Percentiles rank a stretch among this genome's conserved stretches.
phyloP scores from a whole-genome alignment of 805 yeast species.

The Nakazawaea laoshanensis region DNA sequence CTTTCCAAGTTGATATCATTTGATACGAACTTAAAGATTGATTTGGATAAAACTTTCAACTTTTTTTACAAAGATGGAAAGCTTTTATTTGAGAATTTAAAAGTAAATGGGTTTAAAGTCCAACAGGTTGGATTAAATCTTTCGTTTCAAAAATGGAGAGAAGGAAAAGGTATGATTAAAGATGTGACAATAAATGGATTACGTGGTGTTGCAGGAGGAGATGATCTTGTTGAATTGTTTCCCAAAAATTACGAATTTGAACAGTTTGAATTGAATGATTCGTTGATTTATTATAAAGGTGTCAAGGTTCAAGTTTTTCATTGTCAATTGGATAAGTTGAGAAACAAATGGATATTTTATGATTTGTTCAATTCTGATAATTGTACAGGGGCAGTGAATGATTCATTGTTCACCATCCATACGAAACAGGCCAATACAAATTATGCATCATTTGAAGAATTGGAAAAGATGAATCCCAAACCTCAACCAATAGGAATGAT shows the following conservation, averaged over 20 bases:
- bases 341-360: constrained; percentile 48
- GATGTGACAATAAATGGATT: constrained; percentile 41
- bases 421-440: constrained; percentile 45
- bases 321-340: constrained; percentile 53
- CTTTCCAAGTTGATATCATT: constrained; percentile 21
- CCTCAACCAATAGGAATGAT: too few species aligned
- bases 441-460: constrained; percentile 31
- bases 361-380: constrained; percentile 66
- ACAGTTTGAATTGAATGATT: constrained; percentile 40
- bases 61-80: constrained; percentile 42
- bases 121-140: constrained; percentile 35
- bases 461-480: constrained; percentile 31
- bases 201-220: constrained; percentile 26
- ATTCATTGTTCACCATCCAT: constrained; percentile 69
- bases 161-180: constrained; percentile 43
- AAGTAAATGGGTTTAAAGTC: constrained; percentile 23
- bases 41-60: constrained; percentile 23
- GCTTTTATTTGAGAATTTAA: constrained; percentile 34
- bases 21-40: constrained; percentile 22
- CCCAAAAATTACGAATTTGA: constrained; percentile 27
- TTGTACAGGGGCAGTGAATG: constrained; percentile 67
- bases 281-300: constrained; percentile 30
- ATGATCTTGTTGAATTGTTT: constrained; percentile 9
- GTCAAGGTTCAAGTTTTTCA: constrained; percentile 52
- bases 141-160: constrained; percentile 46